Percentiles rank a stretch among this genome's conserved stretches.
Evolutionary conservation across 2,329 filamentous ascomycete genomes (phyloP).

Genomic region (Cladorrhinum sp.): DNA sequence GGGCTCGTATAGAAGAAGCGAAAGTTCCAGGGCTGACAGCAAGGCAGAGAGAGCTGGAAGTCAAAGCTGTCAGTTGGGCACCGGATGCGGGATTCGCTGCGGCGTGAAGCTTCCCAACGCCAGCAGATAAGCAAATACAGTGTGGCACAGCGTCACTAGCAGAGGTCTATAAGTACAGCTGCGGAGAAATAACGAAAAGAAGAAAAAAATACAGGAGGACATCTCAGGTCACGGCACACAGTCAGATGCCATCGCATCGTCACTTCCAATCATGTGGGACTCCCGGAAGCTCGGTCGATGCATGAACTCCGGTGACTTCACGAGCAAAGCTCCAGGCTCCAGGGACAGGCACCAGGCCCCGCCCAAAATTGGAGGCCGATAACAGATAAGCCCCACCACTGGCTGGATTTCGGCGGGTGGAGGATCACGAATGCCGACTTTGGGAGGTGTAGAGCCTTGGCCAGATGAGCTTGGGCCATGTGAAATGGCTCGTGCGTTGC

Average conservation of each 20-base stretch:
- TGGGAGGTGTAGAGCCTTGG: not conserved
- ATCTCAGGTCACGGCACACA: not conserved
- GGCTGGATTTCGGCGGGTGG: not conserved
- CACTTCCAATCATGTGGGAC: not conserved
- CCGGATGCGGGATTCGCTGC: constrained; percentile 4
- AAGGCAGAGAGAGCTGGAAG: constrained; percentile 15
- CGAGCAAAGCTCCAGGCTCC: not conserved
- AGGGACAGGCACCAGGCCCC: not conserved
- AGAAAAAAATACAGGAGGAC: not conserved
- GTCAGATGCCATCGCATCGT: not conserved
- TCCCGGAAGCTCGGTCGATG: not conserved
- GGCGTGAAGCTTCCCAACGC: constrained; percentile 4
- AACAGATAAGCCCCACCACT: not conserved
- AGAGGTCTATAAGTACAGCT: not conserved
- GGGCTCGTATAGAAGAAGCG: not conserved
- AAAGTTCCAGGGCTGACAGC: constrained; percentile 10
- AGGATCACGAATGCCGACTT: not conserved
- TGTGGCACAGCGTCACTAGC: constrained; percentile 1
- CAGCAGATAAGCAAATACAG: not conserved
- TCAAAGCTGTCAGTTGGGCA: not conserved
- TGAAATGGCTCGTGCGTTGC: not conserved
- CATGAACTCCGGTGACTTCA: not conserved
- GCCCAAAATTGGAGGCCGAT: not conserved
- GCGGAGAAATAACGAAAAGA: not conserved
- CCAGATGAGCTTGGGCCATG: not conserved